These are phyloP conservation scores for Yarrowia hollandica DNA, from an alignment of 805 yeast genomes.

Conservation along the genomic window DNA sequence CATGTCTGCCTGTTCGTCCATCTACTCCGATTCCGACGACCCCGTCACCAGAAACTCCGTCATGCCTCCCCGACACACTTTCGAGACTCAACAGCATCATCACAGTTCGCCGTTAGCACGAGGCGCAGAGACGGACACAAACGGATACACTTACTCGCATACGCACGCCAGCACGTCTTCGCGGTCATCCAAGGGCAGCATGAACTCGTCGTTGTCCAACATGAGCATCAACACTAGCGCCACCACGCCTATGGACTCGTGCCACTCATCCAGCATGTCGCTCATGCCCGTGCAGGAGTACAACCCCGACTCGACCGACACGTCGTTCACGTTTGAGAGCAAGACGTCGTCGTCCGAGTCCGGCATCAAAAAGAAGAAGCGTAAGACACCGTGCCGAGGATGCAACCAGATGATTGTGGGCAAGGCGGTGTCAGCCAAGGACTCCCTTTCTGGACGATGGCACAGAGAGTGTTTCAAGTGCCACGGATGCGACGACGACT, in stretches of 20 bases:
- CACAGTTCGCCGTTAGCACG: not conserved
- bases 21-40: conserved; percentile 10
- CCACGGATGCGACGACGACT: conserved; percentile 57
- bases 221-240: conserved; percentile 18
- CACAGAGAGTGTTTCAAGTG: conserved; percentile 86
- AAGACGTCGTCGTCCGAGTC: not conserved
- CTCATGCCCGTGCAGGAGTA: conserved; percentile 20
- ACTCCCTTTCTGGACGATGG: conserved; percentile 82
- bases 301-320: not conserved
- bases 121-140: too few relatives aligned
- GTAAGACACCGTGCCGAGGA: conserved; percentile 55
- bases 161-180: not conserved
- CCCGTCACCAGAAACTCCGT: conserved; percentile 22
- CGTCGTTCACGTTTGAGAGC: conserved; percentile 17
- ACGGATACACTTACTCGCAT: not conserved
- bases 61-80: not conserved
- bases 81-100: not conserved
- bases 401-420: conserved; percentile 59
- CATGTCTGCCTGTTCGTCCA: conserved; percentile 6
- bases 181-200: conserved; percentile 8
- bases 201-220: conserved; percentile 1
- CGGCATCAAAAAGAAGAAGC: conserved; percentile 2
- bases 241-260: conserved; percentile 26
- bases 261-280: conserved; percentile 1
- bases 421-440: conserved; percentile 79